phyloP scores from a whole-genome alignment of 225 moss, liverwort and hornwort species.

The Sphagnum tenellum region DNA sequence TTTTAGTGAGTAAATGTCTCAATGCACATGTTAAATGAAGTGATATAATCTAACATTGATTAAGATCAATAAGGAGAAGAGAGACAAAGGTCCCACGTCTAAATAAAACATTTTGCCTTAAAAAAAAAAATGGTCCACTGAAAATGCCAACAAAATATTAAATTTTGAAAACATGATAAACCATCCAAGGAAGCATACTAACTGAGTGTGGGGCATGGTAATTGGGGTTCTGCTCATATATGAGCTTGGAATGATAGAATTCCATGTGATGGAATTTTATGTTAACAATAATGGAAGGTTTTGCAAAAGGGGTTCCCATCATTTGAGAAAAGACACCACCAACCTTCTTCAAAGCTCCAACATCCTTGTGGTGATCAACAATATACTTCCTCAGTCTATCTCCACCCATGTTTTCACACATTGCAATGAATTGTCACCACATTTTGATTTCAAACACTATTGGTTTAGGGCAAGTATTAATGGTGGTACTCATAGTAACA shows the following conservation, averaged over 20 bases:
- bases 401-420: constrained; percentile 99
- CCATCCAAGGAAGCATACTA: background rate
- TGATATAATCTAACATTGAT: too few species aligned
- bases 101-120: too few species aligned
- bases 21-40: too few species aligned
- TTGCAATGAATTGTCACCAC: constrained; percentile 95
- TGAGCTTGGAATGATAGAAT: constrained; percentile 16
- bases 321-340: constrained; percentile 55
- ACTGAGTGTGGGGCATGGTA: background rate
- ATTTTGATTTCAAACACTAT: constrained; percentile 89
- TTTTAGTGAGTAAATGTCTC: too few species aligned
- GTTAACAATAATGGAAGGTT: constrained; percentile 54
- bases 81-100: too few species aligned
- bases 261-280: constrained; percentile 39
- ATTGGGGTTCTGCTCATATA: constrained; percentile 5
- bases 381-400: constrained; percentile 99
- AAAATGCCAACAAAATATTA: constrained; percentile 1
- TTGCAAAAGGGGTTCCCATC: constrained; percentile 33
- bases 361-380: constrained; percentile 99
- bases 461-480: constrained; percentile 56
- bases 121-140: background rate
- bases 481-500: constrained; percentile 16
- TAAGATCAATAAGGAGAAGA: too few species aligned
- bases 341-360: constrained; percentile 99
- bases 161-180: background rate